These are phyloP conservation scores for Prunus davidiana DNA, from an alignment of 306 rosid species.

Conservation along the genomic window DNA sequence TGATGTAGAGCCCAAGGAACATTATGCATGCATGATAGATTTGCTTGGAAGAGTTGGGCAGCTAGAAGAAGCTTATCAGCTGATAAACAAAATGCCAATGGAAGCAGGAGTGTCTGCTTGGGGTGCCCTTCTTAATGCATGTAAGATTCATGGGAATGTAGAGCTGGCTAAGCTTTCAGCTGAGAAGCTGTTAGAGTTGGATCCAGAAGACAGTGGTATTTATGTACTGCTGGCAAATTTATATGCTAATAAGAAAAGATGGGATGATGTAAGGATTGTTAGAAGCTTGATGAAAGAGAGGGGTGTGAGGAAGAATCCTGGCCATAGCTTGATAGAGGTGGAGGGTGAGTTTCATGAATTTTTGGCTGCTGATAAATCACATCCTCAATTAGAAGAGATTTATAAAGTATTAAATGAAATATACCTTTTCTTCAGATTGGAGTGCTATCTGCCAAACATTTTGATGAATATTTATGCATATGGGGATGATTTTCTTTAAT, in stretches of 20 bases:
- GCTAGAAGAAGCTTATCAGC: conserved; percentile 57
- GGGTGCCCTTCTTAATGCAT: conserved; percentile 81
- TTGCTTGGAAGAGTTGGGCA: conserved; percentile 61
- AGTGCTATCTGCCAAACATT: conserved; percentile 21
- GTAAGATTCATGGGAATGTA: conserved; percentile 57
- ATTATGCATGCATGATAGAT: conserved; percentile 74
- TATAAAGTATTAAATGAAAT: conserved; percentile 39
- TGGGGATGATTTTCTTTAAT: background rate
- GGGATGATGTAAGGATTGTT: conserved; percentile 65
- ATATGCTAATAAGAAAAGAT: conserved; percentile 53
- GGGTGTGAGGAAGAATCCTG: conserved; percentile 75
- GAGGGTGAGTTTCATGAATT: conserved; percentile 57
- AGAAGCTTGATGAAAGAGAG: conserved; percentile 72
- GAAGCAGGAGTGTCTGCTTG: conserved; percentile 67
- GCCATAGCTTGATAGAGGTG: conserved; percentile 64
- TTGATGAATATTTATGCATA: conserved; percentile 1
- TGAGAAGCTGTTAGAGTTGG: conserved; percentile 49
- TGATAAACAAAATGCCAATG: conserved; percentile 67
- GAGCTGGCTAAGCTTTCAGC: conserved; percentile 62
- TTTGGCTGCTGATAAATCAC: conserved; percentile 70
- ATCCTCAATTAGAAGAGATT: conserved; percentile 60
- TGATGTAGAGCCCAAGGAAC: conserved; percentile 60
- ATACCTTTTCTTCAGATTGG: conserved; percentile 38
- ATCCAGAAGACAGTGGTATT: conserved; percentile 68
- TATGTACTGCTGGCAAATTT: conserved; percentile 57